Base-by-base conservation (phyloP, 2,329 filamentous ascomycete genomes). In the Thermomyces lanuginosus region DNA sequence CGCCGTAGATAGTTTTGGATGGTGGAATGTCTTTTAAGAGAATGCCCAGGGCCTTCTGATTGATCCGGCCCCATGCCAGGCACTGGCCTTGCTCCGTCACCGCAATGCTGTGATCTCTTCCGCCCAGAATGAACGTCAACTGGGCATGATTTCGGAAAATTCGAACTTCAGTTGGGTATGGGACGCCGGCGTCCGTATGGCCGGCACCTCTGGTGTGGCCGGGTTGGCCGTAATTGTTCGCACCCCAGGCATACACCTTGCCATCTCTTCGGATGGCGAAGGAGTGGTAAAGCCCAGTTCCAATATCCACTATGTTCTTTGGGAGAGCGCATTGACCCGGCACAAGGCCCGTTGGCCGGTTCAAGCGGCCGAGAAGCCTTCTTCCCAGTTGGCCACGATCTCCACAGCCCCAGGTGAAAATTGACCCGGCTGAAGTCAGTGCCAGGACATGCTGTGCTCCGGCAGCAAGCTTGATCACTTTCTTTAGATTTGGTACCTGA, bases 401-500 rank as follows among this genome's bases (percentile, higher is more conserved):
- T 6, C 17, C 12, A 16, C n/a, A 24, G 22, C 22, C 22, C 22
- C 22, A 24, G 12, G 22, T 8, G 6, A 24, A 16, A 16, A 24
- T n/a, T 10, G 22, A 8, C 7, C 22, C 13, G 17, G 15, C 8
- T 9, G 6, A 24, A n/a, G 22, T 24, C 10, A 24, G 22, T n/a
- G 22, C 22, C 5, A 24, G 6, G 6, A 24, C 12, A 9, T 12
- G 22, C 9, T 24, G 22, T n/a, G 22, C 22, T 14, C 22, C 22
- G 11, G 22, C 22, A 11, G 22, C 4, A 2, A 66, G 49, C 16
- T 56, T 46, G 16, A 44, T 59, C 37, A 66, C 55, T 35, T 63
- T 63, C 40, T 60, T 64, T 19, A 66, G 42, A 12, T 45, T 44
- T 2, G 58, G 49, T 16, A 66, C 50, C 25, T 60, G 59, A 3